phyloP scores from a whole-genome alignment of 78 protist genomes.

The Dictyostelium capitatum region DNA sequence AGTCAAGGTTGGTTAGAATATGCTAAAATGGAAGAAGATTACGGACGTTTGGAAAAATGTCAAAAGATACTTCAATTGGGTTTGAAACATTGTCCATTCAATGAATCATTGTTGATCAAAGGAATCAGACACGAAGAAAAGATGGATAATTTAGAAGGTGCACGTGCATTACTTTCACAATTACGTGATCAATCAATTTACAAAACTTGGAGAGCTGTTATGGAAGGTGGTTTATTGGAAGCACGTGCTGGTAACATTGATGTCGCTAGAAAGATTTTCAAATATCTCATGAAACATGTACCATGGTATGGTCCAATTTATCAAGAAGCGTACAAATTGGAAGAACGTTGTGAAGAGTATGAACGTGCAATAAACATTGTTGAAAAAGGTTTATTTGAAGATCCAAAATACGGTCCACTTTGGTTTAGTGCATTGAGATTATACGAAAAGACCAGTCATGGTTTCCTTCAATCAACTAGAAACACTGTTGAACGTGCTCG shows the following conservation, averaged over 20 bases:
- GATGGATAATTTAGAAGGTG: conserved; percentile 85
- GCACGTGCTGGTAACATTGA: conserved; percentile 90
- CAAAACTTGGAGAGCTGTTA: conserved; percentile 92
- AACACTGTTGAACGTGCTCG: conserved; percentile 81
- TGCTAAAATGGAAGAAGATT: conserved; percentile 95
- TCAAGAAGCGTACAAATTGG: conserved; percentile 92
- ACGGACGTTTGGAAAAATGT: conserved; percentile 86
- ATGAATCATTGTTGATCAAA: conserved; percentile 86
- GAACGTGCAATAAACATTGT: conserved; percentile 88
- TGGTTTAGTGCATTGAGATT: conserved; percentile 90
- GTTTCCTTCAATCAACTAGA: conserved; percentile 57
- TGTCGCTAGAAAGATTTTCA: conserved; percentile 89
- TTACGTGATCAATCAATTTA: conserved; percentile 80
- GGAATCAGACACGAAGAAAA: conserved; percentile 87
- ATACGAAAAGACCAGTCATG: conserved; percentile 80
- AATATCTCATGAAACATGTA: conserved; percentile 90
- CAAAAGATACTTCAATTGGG: conserved; percentile 86
- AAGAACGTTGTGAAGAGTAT: conserved; percentile 83
- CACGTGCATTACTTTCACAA: conserved; percentile 83
- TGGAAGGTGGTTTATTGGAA: conserved; percentile 95
- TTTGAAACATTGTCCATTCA: conserved; percentile 83
- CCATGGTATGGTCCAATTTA: conserved; percentile 95
- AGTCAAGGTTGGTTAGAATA: conserved; percentile 92
- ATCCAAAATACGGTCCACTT: conserved; percentile 93
- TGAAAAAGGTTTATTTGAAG: conserved; percentile 82